A percentile compares a stretch with the other conserved stretches of the same genome.
These are phyloP conservation scores for Crucihimalaya himalaica DNA, from an alignment of 345 rosid genomes.

Conservation along the genomic window DNA sequence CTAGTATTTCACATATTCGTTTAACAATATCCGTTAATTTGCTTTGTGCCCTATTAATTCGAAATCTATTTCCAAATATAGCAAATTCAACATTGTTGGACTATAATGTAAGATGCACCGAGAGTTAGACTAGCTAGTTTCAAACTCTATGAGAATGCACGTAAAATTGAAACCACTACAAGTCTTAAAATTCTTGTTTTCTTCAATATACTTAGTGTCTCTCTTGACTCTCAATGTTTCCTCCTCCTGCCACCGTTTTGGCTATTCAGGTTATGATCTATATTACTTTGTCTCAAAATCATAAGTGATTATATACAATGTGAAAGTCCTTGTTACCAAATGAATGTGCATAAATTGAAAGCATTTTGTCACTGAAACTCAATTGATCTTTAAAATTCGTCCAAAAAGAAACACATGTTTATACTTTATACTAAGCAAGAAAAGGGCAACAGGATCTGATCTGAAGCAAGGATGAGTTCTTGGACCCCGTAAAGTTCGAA, in stretches of 20 bases:
- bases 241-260: background rate
- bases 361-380: background rate
- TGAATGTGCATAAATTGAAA: background rate
- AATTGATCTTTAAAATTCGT: background rate
- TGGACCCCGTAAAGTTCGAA: background rate
- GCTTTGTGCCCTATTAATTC: too few species aligned
- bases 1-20: too few species aligned
- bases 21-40: too few species aligned
- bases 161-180: too few species aligned
- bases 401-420: background rate
- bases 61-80: too few species aligned
- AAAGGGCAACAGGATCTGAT: slow-evolving; percentile 8
- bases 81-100: too few species aligned
- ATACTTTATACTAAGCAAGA: slow-evolving; percentile 5
- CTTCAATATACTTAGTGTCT: background rate
- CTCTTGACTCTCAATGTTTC: background rate
- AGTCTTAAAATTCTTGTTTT: background rate
- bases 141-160: too few species aligned
- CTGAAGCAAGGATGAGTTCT: background rate
- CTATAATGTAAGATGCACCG: too few species aligned
- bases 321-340: background rate
- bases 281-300: background rate
- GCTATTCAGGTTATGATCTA: background rate
- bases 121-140: background rate
- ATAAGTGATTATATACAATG: background rate